These are phyloP conservation scores for Colletotrichum paranaense DNA, from an alignment of 2,329 filamentous ascomycete genomes.

Conservation along the genomic window DNA sequence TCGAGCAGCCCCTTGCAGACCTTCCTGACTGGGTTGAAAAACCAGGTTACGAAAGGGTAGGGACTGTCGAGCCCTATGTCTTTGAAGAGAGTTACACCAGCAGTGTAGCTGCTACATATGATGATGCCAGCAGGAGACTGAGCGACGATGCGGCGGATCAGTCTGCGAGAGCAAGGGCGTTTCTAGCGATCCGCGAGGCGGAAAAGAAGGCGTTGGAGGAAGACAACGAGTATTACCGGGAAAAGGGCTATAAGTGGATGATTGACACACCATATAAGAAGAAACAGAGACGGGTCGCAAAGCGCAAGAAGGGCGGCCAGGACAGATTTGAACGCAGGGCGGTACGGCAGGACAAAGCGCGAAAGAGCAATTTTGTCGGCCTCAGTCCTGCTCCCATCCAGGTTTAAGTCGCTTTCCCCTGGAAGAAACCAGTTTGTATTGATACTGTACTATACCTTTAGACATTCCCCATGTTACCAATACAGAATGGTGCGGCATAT, in stretches of 20 bases:
- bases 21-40: background rate
- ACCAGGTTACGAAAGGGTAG: background rate
- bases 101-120: background rate
- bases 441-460: background rate
- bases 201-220: constrained; percentile 50
- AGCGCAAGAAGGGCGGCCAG: background rate
- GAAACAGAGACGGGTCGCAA: background rate
- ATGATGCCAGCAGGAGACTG: constrained; percentile 39
- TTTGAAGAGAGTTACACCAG: constrained; percentile 8
- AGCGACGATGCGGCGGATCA: constrained; percentile 49
- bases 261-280: constrained; percentile 16
- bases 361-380: background rate
- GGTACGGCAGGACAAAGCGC: background rate
- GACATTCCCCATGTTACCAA: background rate
- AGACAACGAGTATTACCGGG: constrained; percentile 37
- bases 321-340: background rate
- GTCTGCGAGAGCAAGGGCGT: constrained; percentile 53
- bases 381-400: background rate
- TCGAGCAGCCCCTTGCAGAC: background rate
- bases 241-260: constrained; percentile 36
- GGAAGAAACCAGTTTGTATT: background rate
- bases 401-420: background rate
- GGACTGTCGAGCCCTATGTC: background rate
- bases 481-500: background rate
- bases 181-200: constrained; percentile 52